Percentiles rank a stretch among this genome's conserved stretches.
Conservation (phyloP, 148 eudicot genomes). For the Rhododendron griersonianum region DNA sequence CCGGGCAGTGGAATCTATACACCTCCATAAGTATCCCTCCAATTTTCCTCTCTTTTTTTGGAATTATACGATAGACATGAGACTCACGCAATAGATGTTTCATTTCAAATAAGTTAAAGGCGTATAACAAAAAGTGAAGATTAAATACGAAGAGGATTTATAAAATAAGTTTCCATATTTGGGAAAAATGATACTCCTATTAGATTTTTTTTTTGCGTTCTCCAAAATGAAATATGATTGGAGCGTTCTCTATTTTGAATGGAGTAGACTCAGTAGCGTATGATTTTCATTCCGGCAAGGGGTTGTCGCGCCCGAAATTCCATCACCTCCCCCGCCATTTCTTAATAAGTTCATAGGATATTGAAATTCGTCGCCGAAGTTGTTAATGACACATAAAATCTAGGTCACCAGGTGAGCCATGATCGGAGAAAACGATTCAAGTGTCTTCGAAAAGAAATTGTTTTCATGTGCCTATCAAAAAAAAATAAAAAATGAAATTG, state of each 20-base stretch:
- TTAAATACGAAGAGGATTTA: too few relatives aligned
- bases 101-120: not conserved
- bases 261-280: not conserved
- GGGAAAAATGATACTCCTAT: not conserved
- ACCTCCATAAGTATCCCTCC: not conserved
- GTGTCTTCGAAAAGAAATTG: not conserved
- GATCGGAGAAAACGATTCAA: not conserved
- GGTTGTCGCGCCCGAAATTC: not conserved
- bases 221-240: not conserved
- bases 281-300: not conserved
- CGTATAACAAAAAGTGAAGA: not conserved
- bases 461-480: not conserved
- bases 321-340: not conserved
- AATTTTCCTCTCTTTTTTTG: too few relatives aligned
- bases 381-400: not conserved
- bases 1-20: not conserved
- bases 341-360: not conserved
- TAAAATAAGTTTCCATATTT: too few relatives aligned
- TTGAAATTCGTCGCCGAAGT: too few relatives aligned
- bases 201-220: not conserved
- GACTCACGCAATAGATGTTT: too few relatives aligned
- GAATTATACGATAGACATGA: too few relatives aligned
- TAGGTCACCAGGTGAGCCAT: not conserved
- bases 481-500: not conserved
- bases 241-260: not conserved